These are phyloP conservation scores for Blastocladiella britannica DNA, from an alignment of 192 early-diverging fungal species.

Conservation along the genomic window DNA sequence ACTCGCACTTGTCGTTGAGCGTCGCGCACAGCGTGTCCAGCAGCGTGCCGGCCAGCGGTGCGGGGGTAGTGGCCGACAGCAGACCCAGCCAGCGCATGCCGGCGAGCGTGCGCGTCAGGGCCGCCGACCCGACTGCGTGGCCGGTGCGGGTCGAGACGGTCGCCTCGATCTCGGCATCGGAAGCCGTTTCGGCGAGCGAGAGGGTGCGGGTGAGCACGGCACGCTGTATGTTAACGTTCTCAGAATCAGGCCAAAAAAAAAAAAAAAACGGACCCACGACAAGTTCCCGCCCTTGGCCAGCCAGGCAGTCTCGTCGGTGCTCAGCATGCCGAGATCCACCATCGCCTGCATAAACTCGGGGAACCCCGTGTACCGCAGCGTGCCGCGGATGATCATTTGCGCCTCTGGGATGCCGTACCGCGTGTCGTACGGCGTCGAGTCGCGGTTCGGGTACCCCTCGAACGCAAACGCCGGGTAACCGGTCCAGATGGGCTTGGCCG, in stretches of 20 bases:
- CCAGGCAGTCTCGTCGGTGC: conserved; percentile 41
- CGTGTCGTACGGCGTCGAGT: conserved; percentile 82
- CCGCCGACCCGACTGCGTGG: too few species aligned
- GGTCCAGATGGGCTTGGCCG: conserved; percentile 65
- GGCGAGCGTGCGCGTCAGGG: conserved; percentile 37
- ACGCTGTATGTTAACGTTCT: conserved; percentile 14
- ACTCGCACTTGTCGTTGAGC: conserved; percentile 90
- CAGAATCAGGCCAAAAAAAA: neutral
- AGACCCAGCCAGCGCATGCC: conserved; percentile 72
- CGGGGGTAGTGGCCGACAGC: conserved; percentile 46
- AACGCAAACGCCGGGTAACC: conserved; percentile 92
- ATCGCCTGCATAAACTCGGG: conserved; percentile 88
- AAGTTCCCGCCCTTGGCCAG: conserved; percentile 14
- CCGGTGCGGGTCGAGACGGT: too few species aligned
- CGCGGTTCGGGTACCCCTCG: conserved; percentile 92
- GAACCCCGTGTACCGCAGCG: conserved; percentile 91
- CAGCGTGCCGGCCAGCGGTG: conserved; percentile 46
- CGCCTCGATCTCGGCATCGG: too few species aligned
- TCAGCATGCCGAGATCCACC: conserved; percentile 77
- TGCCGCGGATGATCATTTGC: conserved; percentile 79
- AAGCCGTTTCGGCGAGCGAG: too few species aligned
- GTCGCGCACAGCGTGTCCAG: conserved; percentile 88
- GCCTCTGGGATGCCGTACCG: conserved; percentile 90
- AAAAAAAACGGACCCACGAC: neutral
- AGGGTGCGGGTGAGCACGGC: conserved; percentile 44